Percentiles rank a stretch among this genome's conserved stretches.
Evolutionary conservation across 2,329 filamentous ascomycete species (phyloP).

Genomic region (Cladosporium velox): DNA sequence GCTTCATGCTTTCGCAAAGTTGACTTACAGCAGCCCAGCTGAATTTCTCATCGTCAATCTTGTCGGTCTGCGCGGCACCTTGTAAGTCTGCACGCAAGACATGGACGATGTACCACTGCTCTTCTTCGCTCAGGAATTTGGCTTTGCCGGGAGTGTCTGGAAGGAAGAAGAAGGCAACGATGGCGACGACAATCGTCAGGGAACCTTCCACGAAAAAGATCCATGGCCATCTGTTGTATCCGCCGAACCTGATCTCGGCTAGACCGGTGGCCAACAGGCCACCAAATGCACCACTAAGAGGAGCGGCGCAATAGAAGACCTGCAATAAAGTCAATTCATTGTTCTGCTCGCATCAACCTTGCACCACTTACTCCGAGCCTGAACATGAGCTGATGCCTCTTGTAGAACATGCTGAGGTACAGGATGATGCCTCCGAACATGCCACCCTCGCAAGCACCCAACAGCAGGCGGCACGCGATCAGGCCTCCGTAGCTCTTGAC

Average conservation of each 20-base stretch:
- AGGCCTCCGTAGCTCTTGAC: slow-evolving; percentile 45
- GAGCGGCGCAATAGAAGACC: slow-evolving; percentile 39
- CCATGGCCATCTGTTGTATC: slow-evolving; percentile 46
- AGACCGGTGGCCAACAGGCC: slow-evolving; percentile 47
- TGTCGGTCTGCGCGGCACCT: slow-evolving; percentile 30
- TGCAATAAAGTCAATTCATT: background rate
- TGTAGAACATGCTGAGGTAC: slow-evolving; percentile 47
- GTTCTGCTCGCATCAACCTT: slow-evolving; percentile 35
- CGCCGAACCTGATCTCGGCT: slow-evolving; percentile 40
- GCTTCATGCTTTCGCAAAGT: background rate
- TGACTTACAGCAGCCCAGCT: slow-evolving; percentile 36
- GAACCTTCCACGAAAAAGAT: slow-evolving; percentile 54
- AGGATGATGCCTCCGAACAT: slow-evolving; percentile 45
- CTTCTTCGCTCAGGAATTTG: slow-evolving; percentile 55
- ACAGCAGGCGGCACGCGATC: slow-evolving; percentile 43
- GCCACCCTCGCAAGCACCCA: slow-evolving; percentile 47
- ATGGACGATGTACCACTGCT: slow-evolving; percentile 34
- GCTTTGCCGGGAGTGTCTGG: slow-evolving; percentile 69
- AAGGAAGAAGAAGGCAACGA: slow-evolving; percentile 56
- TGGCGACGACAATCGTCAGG: slow-evolving; percentile 56
- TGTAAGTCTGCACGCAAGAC: slow-evolving; percentile 37
- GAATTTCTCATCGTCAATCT: slow-evolving; percentile 39
- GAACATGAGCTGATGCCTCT: slow-evolving; percentile 44
- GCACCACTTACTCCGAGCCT: slow-evolving; percentile 39
- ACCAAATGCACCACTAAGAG: slow-evolving; percentile 45